Conservation (phyloP, 78 protist genomes). For the Dictyostelium brefeldianum region DNA sequence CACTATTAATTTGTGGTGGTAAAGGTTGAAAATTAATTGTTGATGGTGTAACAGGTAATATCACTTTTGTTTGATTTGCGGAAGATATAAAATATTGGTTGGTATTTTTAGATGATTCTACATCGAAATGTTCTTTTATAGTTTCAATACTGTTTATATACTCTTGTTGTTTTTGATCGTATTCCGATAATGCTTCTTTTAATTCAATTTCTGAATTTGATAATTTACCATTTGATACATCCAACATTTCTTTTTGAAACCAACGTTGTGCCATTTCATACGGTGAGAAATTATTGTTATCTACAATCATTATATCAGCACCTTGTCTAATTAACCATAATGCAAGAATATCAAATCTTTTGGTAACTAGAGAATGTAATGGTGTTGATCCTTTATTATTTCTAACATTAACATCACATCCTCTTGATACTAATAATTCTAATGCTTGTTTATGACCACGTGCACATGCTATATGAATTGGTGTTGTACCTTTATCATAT, state of each 20-base stretch:
- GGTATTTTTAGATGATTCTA: neutral
- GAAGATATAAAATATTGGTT: neutral
- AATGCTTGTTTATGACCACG: slow-evolving; percentile 64
- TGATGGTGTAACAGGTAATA: neutral
- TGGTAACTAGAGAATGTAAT: slow-evolving; percentile 45
- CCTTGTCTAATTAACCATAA: slow-evolving; percentile 74
- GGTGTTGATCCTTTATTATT: slow-evolving; percentile 58
- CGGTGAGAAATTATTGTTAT: slow-evolving; percentile 44
- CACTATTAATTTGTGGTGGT: neutral
- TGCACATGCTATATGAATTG: slow-evolving; percentile 59
- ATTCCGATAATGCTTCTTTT: neutral
- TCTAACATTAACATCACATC: slow-evolving; percentile 59
- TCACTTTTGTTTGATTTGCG: neutral
- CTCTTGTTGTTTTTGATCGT: neutral
- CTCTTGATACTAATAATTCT: slow-evolving; percentile 58
- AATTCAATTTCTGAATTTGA: neutral
- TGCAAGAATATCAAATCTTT: slow-evolving; percentile 65
- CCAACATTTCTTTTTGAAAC: slow-evolving; percentile 62
- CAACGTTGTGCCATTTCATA: slow-evolving; percentile 59
- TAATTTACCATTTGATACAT: slow-evolving; percentile 46
- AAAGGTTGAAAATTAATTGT: too few species aligned
- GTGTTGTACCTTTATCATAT: slow-evolving; percentile 68
- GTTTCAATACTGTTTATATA: neutral
- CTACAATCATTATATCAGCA: slow-evolving; percentile 23
- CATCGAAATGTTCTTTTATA: slow-evolving; percentile 1